These are phyloP conservation scores for Paracoccidioides lutzii DNA, from an alignment of 2,329 filamentous ascomycete species.

Conservation along the genomic window DNA sequence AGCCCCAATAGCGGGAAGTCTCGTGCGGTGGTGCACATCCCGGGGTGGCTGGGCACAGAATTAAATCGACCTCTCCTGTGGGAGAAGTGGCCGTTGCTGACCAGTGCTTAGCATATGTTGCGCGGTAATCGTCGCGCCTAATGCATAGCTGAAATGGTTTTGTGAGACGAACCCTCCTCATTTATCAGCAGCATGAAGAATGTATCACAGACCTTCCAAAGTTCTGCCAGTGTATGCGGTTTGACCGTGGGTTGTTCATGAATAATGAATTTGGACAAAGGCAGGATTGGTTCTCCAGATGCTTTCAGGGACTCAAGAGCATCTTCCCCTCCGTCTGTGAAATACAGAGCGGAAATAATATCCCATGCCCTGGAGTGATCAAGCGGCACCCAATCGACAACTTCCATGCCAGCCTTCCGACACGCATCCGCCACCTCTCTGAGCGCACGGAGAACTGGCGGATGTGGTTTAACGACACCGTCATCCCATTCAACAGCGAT, in stretches of 20 bases:
- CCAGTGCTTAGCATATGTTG: conserved; percentile 36
- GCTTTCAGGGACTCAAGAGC: conserved; percentile 38
- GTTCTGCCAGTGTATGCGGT: conserved; percentile 28
- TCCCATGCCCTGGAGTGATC: conserved; percentile 39
- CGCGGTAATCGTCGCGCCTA: conserved; percentile 22
- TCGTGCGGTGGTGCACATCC: conserved; percentile 43
- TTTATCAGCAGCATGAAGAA: neutral
- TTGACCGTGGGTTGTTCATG: conserved; percentile 42
- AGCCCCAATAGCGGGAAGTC: conserved; percentile 48
- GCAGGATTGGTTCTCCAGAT: conserved; percentile 45
- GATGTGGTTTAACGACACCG: conserved; percentile 40
- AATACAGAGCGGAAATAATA: conserved; percentile 39
- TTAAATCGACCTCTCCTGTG: conserved; percentile 37
- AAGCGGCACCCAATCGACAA: conserved; percentile 29
- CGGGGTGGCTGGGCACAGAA: conserved; percentile 48
- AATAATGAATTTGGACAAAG: conserved; percentile 46
- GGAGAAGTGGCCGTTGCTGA: conserved; percentile 25
- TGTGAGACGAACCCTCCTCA: neutral
- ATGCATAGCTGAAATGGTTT: conserved; percentile 1
- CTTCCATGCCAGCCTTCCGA: conserved; percentile 12
- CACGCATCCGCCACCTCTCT: conserved; percentile 23
- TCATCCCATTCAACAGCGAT: conserved; percentile 38
- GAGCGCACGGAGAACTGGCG: conserved; percentile 46
- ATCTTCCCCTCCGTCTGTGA: conserved; percentile 47
- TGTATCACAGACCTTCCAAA: conserved; percentile 21